phyloP scores from a whole-genome alignment of 2,329 filamentous ascomycete genomes.

The Venturia oleaginea region DNA sequence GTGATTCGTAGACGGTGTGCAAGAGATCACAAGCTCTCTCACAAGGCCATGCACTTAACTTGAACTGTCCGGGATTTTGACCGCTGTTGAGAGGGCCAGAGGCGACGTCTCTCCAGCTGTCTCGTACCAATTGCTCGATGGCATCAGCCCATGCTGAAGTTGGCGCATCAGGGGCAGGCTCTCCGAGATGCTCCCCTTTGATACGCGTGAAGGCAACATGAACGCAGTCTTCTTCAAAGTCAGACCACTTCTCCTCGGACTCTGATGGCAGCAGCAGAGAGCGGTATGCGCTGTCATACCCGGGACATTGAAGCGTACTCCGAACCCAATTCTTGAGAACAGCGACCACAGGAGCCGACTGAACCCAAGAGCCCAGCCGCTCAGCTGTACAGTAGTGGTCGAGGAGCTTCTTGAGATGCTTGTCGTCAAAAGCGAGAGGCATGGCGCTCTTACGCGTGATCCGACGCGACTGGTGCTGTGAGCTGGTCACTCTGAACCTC shows the following conservation, averaged over 20 bases:
- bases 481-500: background rate
- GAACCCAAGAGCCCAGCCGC: background rate
- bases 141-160: background rate
- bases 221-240: conserved; percentile 3
- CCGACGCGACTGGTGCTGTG: background rate
- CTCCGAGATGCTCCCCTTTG: background rate
- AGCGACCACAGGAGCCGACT: background rate
- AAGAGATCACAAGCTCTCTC: conserved; percentile 1
- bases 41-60: background rate
- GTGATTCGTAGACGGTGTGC: background rate
- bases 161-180: background rate
- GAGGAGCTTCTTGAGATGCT: conserved; percentile 2
- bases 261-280: background rate
- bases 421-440: background rate
- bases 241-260: conserved; percentile 1
- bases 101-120: background rate
- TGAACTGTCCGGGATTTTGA: background rate
- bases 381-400: conserved; percentile 1
- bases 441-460: conserved; percentile 1
- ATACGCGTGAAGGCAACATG: background rate
- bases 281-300: background rate
- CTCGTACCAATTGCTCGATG: background rate
- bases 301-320: background rate
- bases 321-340: background rate
- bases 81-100: background rate